phyloP scores from a whole-genome alignment of 495 filamentous ascomycete genomes.

The Tuber melanosporum region DNA sequence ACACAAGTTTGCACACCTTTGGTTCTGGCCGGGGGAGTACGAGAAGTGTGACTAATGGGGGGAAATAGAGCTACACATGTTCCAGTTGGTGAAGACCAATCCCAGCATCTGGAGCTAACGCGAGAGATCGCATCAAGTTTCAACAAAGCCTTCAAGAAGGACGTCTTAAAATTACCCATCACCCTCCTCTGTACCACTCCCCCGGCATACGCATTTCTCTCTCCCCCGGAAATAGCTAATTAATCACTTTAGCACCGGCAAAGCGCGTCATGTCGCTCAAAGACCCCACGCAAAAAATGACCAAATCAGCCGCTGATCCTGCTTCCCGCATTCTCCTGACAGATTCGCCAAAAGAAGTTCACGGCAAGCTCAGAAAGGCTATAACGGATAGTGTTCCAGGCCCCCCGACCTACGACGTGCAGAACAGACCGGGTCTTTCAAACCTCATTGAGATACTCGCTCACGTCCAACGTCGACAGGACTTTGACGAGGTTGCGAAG shows the following conservation, averaged over 20 bases:
- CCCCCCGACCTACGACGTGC: slow-evolving; percentile 63
- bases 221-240: neutral
- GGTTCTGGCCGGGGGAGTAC: neutral
- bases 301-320: slow-evolving; percentile 65
- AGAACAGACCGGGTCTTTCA: slow-evolving; percentile 67
- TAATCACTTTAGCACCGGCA: slow-evolving; percentile 53
- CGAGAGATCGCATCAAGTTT: slow-evolving; percentile 77
- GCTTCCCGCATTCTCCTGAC: slow-evolving; percentile 74
- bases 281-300: slow-evolving; percentile 77
- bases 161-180: slow-evolving; percentile 60
- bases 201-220: slow-evolving; percentile 6
- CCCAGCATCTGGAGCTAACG: slow-evolving; percentile 88
- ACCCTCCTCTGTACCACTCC: slow-evolving; percentile 63
- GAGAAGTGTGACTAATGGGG: slow-evolving; percentile 33
- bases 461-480: slow-evolving; percentile 52
- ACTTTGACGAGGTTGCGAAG: slow-evolving; percentile 53
- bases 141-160: slow-evolving; percentile 59
- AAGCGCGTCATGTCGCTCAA: slow-evolving; percentile 85
- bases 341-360: slow-evolving; percentile 57
- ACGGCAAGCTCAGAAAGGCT: slow-evolving; percentile 60
- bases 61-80: slow-evolving; percentile 73
- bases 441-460: slow-evolving; percentile 75
- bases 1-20: slow-evolving; percentile 53
- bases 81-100: slow-evolving; percentile 89
- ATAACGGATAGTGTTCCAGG: slow-evolving; percentile 63